Percentiles rank a stretch among this genome's conserved stretches.
Conservation (phyloP, 805 yeast species). For the Zygosaccharomyces rouxii region DNA sequence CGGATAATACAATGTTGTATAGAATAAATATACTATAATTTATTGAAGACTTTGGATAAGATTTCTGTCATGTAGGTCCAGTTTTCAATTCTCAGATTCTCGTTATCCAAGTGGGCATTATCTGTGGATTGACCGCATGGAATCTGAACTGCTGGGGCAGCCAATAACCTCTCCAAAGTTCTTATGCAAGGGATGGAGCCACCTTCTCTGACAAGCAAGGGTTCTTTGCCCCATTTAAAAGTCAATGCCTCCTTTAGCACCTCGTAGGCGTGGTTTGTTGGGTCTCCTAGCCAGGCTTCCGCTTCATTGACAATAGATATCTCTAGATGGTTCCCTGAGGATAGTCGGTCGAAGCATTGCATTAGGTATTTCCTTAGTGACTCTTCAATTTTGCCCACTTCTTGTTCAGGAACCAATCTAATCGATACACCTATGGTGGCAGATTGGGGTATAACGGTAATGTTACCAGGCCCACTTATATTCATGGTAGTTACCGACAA, state of each 20-base stretch:
- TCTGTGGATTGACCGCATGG: slow-evolving; percentile 97
- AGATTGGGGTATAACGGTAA: slow-evolving; percentile 81
- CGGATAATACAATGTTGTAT: not conserved
- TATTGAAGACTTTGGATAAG: slow-evolving; percentile 48
- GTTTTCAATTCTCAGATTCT: slow-evolving; percentile 73
- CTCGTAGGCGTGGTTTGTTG: slow-evolving; percentile 66
- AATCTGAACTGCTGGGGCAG: slow-evolving; percentile 89
- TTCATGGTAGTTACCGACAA: slow-evolving; percentile 77
- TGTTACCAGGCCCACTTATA: slow-evolving; percentile 86
- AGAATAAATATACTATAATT: slow-evolving; percentile 9
- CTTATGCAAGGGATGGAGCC: slow-evolving; percentile 93
- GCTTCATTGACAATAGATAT: slow-evolving; percentile 75
- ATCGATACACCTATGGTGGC: slow-evolving; percentile 76
- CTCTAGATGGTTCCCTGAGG: slow-evolving; percentile 57
- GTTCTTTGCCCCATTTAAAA: slow-evolving; percentile 73
- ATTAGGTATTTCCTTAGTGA: slow-evolving; percentile 46
- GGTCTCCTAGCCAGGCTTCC: slow-evolving; percentile 95
- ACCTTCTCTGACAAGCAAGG: slow-evolving; percentile 88
- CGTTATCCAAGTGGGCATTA: slow-evolving; percentile 89
- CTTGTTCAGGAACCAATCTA: slow-evolving; percentile 87
- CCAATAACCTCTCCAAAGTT: slow-evolving; percentile 72
- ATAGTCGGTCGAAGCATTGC: slow-evolving; percentile 44
- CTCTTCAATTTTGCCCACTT: slow-evolving; percentile 51
- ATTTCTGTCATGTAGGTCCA: slow-evolving; percentile 69
- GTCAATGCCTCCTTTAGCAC: slow-evolving; percentile 58